A percentile compares a stretch with the other conserved stretches of the same genome.
These are phyloP conservation scores for Actinomucor elegans DNA, from an alignment of 371 early-diverging fungal species.

Conservation along the genomic window DNA sequence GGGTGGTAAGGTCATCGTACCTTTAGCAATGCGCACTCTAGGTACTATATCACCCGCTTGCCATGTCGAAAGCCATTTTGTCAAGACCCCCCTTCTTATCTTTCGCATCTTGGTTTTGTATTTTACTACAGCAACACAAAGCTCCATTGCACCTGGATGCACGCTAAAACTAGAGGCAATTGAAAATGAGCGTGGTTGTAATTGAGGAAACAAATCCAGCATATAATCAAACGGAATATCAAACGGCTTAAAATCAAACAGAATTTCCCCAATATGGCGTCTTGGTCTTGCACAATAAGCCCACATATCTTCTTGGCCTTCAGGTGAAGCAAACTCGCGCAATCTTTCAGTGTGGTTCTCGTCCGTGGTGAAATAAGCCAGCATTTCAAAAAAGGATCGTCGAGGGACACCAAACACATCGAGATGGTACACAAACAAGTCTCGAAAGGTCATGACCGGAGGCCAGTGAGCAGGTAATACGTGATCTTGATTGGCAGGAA, in stretches of 20 bases:
- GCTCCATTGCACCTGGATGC: constrained; percentile 58
- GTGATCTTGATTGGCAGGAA: constrained; percentile 42
- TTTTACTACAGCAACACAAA: constrained; percentile 84
- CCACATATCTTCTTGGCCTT: constrained; percentile 88
- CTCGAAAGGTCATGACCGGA: constrained; percentile 61
- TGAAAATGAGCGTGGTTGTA: constrained; percentile 83
- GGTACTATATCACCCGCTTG: constrained; percentile 46
- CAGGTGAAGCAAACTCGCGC: constrained; percentile 73
- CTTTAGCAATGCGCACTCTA: constrained; percentile 59
- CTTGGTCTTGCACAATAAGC: constrained; percentile 78
- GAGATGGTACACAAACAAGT: constrained; percentile 68
- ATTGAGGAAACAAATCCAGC: constrained; percentile 77
- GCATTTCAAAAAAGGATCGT: constrained; percentile 86
- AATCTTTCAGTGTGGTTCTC: constrained; percentile 77
- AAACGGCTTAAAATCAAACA: constrained; percentile 78
- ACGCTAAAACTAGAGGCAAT: constrained; percentile 64
- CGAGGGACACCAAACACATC: constrained; percentile 86
- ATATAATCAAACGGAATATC: constrained; percentile 78
- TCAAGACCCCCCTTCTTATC: constrained; percentile 80
- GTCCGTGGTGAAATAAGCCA: constrained; percentile 76
- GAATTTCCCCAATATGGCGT: constrained; percentile 80
- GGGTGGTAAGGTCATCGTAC: constrained; percentile 74
- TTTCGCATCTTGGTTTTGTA: constrained; percentile 77
- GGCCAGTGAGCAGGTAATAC: constrained; percentile 50
- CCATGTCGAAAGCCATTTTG: constrained; percentile 70